Conservation (phyloP, 306 rosid genomes). For the Lagenaria siceraria region DNA sequence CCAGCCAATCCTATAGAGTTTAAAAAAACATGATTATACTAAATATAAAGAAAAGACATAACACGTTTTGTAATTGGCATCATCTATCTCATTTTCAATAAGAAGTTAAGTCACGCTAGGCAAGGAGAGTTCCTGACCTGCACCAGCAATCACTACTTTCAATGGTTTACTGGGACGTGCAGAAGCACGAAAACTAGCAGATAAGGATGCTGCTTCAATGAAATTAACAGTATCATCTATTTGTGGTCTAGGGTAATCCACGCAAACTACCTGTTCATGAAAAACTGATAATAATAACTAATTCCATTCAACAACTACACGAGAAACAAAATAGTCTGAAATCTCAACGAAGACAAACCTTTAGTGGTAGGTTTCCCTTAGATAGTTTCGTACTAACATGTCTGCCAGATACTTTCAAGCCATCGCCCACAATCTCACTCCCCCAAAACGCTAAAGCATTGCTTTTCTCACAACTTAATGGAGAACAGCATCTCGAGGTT, state of each 20-base stretch:
- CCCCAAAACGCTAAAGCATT: constrained; percentile 37
- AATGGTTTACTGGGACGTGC: constrained; percentile 64
- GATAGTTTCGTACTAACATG: constrained; percentile 14
- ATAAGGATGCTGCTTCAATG: constrained; percentile 69
- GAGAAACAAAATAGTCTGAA: neutral
- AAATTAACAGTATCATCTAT: constrained; percentile 66
- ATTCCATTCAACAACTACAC: neutral
- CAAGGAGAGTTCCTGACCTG: constrained; percentile 37
- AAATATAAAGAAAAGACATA: neutral
- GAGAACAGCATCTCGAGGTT: constrained; percentile 13
- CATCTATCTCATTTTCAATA: neutral
- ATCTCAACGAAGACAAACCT: constrained; percentile 21
- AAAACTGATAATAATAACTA: neutral
- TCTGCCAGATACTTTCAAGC: constrained; percentile 19
- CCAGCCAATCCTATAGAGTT: constrained; percentile 76
- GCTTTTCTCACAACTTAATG: constrained; percentile 10
- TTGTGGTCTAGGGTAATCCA: constrained; percentile 82
- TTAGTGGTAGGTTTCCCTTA: constrained; percentile 29
- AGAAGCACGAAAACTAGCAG: constrained; percentile 60
- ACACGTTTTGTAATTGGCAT: neutral
- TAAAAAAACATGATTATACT: constrained; percentile 7
- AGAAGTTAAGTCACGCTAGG: neutral
- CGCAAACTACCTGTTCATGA: constrained; percentile 45
- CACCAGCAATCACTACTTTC: constrained; percentile 78
- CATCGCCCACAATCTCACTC: constrained; percentile 36